phyloP scores from a whole-genome alignment of 345 rosid species.

The Populus deltoides region DNA sequence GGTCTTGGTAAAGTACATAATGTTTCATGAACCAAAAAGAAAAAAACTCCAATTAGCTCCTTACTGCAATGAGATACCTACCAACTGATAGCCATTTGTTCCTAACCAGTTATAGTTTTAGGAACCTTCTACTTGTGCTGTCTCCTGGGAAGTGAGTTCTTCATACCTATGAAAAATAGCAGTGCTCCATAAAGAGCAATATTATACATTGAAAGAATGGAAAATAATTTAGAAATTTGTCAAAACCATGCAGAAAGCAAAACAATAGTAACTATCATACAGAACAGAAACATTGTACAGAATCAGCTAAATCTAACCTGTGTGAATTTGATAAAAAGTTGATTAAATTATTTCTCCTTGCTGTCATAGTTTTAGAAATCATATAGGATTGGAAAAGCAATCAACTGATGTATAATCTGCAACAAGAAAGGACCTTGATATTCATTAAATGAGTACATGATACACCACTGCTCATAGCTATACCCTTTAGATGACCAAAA shows the following conservation, averaged over 20 bases:
- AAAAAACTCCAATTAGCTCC: background rate
- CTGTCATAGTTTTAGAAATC: slow-evolving; percentile 27
- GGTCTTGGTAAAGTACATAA: background rate
- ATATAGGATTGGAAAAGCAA: slow-evolving; percentile 15
- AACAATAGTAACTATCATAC: background rate
- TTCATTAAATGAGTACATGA: background rate
- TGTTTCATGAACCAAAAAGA: no score
- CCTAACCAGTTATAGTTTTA: slow-evolving; percentile 16
- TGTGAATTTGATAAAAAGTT: slow-evolving; percentile 23
- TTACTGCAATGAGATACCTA: background rate
- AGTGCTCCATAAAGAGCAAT: slow-evolving; percentile 24
- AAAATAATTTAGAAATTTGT: background rate
- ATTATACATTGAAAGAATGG: slow-evolving; percentile 2
- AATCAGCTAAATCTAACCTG: slow-evolving; percentile 5
- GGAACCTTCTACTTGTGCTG: slow-evolving; percentile 15
- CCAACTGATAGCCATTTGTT: background rate
- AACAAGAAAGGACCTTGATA: background rate
- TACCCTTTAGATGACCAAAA: background rate
- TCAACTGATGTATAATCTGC: slow-evolving; percentile 20
- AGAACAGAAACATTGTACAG: background rate
- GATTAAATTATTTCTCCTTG: slow-evolving; percentile 8
- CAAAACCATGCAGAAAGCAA: background rate
- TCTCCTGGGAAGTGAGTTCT: slow-evolving; percentile 21
- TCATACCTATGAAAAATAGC: slow-evolving; percentile 25
- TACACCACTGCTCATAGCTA: background rate